phyloP scores from a whole-genome alignment of 345 rosid species.

The Conringia planisiliqua region DNA sequence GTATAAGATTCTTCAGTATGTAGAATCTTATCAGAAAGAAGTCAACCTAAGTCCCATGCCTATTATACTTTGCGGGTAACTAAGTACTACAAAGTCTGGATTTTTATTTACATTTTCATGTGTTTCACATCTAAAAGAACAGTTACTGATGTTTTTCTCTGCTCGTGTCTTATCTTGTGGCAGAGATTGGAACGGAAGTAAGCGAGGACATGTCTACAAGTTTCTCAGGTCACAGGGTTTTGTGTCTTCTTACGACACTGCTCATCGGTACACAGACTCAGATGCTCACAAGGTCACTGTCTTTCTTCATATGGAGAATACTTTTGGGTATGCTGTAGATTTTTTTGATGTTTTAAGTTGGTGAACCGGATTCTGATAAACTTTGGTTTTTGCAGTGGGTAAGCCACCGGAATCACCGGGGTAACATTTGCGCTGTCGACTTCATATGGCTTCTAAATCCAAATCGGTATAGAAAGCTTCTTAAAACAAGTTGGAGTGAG shows the following conservation, averaged over 20 bases:
- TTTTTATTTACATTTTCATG: neutral
- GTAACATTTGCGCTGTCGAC: constrained; percentile 94
- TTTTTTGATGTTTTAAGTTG: constrained; percentile 15
- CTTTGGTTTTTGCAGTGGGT: constrained; percentile 63
- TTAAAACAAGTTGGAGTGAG: constrained; percentile 88
- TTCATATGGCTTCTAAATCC: constrained; percentile 99
- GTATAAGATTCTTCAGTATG: constrained; percentile 74
- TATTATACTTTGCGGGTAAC: constrained; percentile 83
- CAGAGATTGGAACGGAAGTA: constrained; percentile 99
- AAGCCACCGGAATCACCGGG: constrained; percentile 93
- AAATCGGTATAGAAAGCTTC: constrained; percentile 58
- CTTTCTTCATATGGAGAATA: constrained; percentile 25
- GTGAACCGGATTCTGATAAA: neutral
- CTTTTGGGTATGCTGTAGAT: constrained; percentile 36
- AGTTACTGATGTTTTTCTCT: neutral
- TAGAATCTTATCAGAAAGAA: constrained; percentile 80
- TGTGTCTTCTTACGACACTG: constrained; percentile 91
- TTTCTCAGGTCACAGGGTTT: constrained; percentile 93
- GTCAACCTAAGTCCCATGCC: constrained; percentile 66
- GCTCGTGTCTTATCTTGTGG: neutral
- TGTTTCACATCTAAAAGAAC: neutral
- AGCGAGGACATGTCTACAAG: constrained; percentile 91
- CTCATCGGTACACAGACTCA: constrained; percentile 91
- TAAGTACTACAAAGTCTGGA: neutral
- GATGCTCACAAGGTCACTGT: constrained; percentile 91